Base-by-base conservation (phyloP, 257 asterid genomes). In the Fraxinus excelsior region DNA sequence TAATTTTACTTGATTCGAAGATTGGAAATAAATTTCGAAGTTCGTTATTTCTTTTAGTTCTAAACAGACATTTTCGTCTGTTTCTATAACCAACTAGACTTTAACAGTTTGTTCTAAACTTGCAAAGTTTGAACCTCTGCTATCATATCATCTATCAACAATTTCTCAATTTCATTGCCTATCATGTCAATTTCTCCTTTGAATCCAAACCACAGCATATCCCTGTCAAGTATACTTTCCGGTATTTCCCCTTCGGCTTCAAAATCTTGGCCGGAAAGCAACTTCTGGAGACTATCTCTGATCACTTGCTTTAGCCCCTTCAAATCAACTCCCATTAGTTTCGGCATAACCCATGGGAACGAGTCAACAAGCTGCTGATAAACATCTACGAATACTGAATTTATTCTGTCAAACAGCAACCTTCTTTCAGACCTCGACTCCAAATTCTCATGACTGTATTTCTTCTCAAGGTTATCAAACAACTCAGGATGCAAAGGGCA, bases 91-190 rank as follows among this genome's bases (percentile, higher is more conserved):
- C 76, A 67, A 71, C 85, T 80, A 80, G 73, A 23, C 81, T 80
- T 76, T 70, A 26, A 81, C 78, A 80, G 46, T 74, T 78, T 62
- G 49, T 26, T 56, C 66, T 19, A 46, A 76, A 73, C 79, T 80
- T 84, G 81, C 81, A 82, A n/a, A 82, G 80, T 49, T 84, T 87
- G 82, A 77, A 76, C 67, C 77, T 88, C 78, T 77, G 38, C 71
- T 80, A 93, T 78, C 79, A 95, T 78, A 31, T 90, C 97, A 53
- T 89, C 91, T 77, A 90, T 83, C 88, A 96, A 83, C 89, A 85
- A 7, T 71, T 78, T 76, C 90, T 89, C 95, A 31, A 96, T 82
- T 37, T 86, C 92, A 77, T 78, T 86, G 67, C 96, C 96, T 75
- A 91, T 72, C 10, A 42, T 67, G 51, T 95, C 89, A 0, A 84